phyloP scores from a whole-genome alignment of 1,284 basidiomycete genomes.

The Ganoderma lucidum region DNA sequence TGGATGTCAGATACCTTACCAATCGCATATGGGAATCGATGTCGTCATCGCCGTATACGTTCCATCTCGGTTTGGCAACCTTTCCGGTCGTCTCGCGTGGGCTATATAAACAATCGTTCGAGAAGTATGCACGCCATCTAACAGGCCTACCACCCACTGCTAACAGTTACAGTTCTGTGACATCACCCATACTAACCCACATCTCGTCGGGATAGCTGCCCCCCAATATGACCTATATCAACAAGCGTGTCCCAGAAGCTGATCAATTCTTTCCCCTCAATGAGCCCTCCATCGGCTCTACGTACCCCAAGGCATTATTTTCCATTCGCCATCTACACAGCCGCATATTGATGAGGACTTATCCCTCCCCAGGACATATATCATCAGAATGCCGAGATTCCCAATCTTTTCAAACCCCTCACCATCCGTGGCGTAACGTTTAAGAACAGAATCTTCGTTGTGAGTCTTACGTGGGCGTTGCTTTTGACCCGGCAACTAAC shows the following conservation, averaged over 20 bases:
- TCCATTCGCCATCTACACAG: not conserved
- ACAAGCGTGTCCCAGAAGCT: slow-evolving; percentile 55
- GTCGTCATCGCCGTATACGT: slow-evolving; percentile 14
- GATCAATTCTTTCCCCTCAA: slow-evolving; percentile 69
- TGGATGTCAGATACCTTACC: not conserved
- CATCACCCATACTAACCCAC: not conserved
- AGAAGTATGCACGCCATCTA: not conserved
- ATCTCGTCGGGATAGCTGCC: not conserved
- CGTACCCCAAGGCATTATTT: slow-evolving; percentile 47
- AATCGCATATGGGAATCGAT: slow-evolving; percentile 16
- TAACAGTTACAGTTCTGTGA: not conserved
- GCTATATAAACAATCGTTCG: not conserved
- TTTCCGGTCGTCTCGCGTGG: not conserved
- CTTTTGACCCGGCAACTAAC: not conserved
- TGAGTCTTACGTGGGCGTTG: slow-evolving; percentile 21
- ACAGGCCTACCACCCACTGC: not conserved
- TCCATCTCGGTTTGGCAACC: not conserved
- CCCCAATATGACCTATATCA: slow-evolving; percentile 43
- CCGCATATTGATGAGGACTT: not conserved
- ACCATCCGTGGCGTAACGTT: slow-evolving; percentile 69
- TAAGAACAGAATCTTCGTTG: slow-evolving; percentile 77
- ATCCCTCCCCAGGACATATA: slow-evolving; percentile 47
- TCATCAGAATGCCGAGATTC: slow-evolving; percentile 53
- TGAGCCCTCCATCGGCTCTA: slow-evolving; percentile 65
- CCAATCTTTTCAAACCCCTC: slow-evolving; percentile 74